Conservation (phyloP, 768 basidiomycete species). For the Russula dissimulans region DNA sequence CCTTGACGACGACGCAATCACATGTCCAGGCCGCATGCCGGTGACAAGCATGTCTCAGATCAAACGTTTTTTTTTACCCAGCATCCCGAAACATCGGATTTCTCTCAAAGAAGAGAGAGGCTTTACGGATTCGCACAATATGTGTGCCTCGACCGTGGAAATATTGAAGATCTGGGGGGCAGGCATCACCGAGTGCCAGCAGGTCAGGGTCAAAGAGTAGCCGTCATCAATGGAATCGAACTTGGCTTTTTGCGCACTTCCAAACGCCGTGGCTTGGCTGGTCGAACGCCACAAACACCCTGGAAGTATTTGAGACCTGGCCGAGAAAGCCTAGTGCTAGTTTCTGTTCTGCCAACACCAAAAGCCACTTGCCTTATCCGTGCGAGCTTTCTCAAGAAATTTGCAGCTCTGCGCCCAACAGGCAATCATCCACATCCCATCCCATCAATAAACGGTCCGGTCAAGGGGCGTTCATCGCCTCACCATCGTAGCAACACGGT, state of each 20-base stretch:
- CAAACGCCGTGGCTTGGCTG: no score
- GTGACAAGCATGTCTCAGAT: not conserved
- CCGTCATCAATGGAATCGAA: not conserved
- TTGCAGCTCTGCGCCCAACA: not conserved
- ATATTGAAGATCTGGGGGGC: not conserved
- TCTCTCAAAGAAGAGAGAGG: not conserved
- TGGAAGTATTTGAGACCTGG: no score
- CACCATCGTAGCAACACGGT: not conserved
- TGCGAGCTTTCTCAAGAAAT: not conserved
- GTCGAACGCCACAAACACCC: not conserved
- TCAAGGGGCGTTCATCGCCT: not conserved
- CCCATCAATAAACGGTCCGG: not conserved
- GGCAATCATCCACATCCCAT: not conserved
- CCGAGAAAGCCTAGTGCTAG: not conserved
- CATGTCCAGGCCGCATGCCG: no score
- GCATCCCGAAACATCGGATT: not conserved
- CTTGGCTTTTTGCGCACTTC: no score
- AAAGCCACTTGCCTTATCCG: not conserved
- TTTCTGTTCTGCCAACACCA: not conserved
- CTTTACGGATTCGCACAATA: no score
- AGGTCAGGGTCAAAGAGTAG: not conserved
- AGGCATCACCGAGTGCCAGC: not conserved
- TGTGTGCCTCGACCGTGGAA: not conserved
- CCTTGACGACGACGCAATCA: not conserved
- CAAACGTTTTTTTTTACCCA: not conserved